These are phyloP conservation scores for Pistacia vera DNA, from an alignment of 345 rosid genomes.

Conservation along the genomic window DNA sequence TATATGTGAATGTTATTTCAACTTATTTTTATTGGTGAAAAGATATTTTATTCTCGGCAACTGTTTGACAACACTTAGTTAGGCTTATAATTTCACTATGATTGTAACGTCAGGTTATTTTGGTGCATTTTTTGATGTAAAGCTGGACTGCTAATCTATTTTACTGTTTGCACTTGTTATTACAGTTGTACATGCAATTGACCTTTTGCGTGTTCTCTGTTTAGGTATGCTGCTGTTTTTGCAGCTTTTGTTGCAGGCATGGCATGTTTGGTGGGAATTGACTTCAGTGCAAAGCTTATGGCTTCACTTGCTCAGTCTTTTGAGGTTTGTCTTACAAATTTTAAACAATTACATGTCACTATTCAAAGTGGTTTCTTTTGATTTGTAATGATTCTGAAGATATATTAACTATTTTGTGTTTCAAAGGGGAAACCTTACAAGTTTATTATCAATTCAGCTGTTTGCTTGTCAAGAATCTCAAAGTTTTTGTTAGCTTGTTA, in stretches of 20 bases:
- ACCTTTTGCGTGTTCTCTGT: conserved; percentile 24
- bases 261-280: conserved; percentile 81
- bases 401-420: not conserved
- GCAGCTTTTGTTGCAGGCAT: conserved; percentile 93
- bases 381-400: not conserved
- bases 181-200: not conserved
- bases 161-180: not conserved
- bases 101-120: not conserved
- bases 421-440: not conserved
- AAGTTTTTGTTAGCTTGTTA: not conserved
- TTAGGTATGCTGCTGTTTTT: conserved; percentile 83
- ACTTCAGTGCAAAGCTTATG: conserved; percentile 86
- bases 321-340: conserved; percentile 48
- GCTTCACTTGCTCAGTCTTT: conserved; percentile 75
- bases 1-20: not conserved
- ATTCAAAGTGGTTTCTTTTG: not conserved
- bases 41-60: not conserved
- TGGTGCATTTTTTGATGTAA: not conserved
- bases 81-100: not conserved
- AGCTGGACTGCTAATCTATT: not conserved
- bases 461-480: not conserved
- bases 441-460: not conserved
- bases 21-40: not conserved
- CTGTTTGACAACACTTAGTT: not conserved
- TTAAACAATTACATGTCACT: not conserved